Conservation (phyloP, 2,329 filamentous ascomycete genomes). For the Aspergillus nomiae region DNA sequence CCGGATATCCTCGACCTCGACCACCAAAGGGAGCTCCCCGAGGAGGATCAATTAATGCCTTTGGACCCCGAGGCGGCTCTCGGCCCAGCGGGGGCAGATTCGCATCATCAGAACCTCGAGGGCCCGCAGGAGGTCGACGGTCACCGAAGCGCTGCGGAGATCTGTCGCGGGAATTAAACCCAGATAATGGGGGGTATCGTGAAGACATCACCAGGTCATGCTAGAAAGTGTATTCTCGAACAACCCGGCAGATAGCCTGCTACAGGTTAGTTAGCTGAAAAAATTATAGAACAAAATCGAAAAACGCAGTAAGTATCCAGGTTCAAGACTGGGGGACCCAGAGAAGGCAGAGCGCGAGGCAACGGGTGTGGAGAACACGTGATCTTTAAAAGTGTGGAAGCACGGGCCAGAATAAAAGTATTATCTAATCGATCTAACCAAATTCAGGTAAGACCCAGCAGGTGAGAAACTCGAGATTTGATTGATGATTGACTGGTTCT, state of each 20-base stretch:
- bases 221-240: conserved; percentile 27
- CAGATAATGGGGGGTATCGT: conserved; percentile 65
- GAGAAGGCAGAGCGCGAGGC: conserved; percentile 12
- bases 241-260: conserved; percentile 24
- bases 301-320: neutral
- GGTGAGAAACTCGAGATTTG: conserved; percentile 10
- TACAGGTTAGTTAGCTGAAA: conserved; percentile 46
- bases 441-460: conserved; percentile 13
- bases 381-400: conserved; percentile 21
- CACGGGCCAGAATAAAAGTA: conserved; percentile 20
- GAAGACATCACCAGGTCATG: conserved; percentile 54
- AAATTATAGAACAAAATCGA: neutral
- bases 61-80: conserved; percentile 80
- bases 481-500: conserved; percentile 11
- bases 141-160: conserved; percentile 73
- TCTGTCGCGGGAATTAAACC: conserved; percentile 66
- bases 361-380: conserved; percentile 27
- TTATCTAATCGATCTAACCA: conserved; percentile 20
- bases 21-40: conserved; percentile 51
- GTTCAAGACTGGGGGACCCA: conserved; percentile 3
- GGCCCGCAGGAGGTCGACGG: conserved; percentile 61
- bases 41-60: conserved; percentile 72
- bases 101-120: conserved; percentile 58
- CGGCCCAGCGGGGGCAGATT: conserved; percentile 60
- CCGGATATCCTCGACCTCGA: conserved; percentile 47